Conservation (phyloP, 2,329 filamentous ascomycete species). For the Berkeleyomyces basicola region DNA sequence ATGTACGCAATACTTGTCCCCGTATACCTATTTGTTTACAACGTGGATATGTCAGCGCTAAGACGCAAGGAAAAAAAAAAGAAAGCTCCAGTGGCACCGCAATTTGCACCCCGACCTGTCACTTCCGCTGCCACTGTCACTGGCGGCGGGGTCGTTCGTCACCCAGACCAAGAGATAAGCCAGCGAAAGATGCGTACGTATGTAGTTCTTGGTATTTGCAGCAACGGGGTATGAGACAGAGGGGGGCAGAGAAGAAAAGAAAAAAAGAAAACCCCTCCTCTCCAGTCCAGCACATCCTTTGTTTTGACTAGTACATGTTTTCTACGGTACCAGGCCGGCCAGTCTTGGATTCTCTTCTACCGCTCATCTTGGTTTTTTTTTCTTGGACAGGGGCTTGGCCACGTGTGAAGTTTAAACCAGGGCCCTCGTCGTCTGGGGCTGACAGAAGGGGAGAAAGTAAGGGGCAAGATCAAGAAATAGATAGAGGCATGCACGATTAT, state of each 20-base stretch:
- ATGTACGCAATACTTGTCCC: too few species aligned
- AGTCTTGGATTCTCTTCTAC: not conserved
- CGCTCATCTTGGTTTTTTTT: not conserved
- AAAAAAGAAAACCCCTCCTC: too few species aligned
- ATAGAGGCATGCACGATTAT: not conserved
- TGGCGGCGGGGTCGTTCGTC: conserved; percentile 43
- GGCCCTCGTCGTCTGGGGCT: not conserved
- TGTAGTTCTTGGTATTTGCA: too few species aligned
- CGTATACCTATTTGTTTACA: not conserved
- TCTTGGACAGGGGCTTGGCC: not conserved
- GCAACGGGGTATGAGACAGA: not conserved
- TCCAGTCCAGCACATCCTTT: too few species aligned
- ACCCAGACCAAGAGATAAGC: conserved; percentile 20
- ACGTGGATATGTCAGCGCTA: not conserved
- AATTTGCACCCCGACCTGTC: conserved; percentile 18
- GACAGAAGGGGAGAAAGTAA: not conserved
- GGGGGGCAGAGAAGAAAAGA: not conserved
- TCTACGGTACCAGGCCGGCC: too few species aligned
- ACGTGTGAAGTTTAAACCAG: not conserved
- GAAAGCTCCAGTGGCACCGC: not conserved
- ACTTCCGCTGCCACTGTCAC: conserved; percentile 35
- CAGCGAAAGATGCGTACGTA: too few species aligned
- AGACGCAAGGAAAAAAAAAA: not conserved
- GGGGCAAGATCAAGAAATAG: not conserved
- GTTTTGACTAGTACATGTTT: too few species aligned